phyloP scores from a whole-genome alignment of 306 rosid species.

The Alnus glutinosa region DNA sequence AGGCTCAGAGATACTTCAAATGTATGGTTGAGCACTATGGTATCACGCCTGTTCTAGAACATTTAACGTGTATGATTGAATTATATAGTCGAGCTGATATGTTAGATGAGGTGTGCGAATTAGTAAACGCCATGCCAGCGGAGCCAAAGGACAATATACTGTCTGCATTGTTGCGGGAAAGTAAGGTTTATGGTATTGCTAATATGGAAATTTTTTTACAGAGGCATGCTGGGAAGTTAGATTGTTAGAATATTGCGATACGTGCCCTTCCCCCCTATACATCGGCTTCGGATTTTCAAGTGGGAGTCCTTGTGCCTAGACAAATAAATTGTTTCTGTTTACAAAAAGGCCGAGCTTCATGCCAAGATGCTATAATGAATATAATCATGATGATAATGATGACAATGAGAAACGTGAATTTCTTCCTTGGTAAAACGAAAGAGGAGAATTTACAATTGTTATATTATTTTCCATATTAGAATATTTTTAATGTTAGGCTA shows the following conservation, averaged over 20 bases:
- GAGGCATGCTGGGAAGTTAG: neutral
- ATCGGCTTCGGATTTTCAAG: neutral
- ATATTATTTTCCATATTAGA: too few relatives aligned
- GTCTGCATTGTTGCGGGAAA: neutral
- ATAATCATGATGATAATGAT: too few relatives aligned
- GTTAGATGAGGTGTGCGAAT: conserved; percentile 29
- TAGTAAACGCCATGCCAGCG: conserved; percentile 14
- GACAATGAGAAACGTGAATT: too few relatives aligned
- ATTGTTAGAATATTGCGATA: neutral
- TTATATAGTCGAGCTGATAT: conserved; percentile 39
- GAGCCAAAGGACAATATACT: neutral
- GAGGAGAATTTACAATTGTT: too few relatives aligned
- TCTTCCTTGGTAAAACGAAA: too few relatives aligned
- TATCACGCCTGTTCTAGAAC: conserved; percentile 53
- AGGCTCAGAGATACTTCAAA: conserved; percentile 21
- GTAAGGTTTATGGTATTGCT: neutral
- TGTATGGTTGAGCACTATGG: conserved; percentile 53
- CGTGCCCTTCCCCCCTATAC: neutral
- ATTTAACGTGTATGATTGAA: conserved; percentile 53
- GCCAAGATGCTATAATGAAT: neutral
- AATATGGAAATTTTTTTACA: neutral
- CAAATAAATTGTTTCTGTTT: neutral
- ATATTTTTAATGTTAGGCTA: too few relatives aligned
- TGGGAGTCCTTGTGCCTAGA: neutral
- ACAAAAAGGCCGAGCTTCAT: neutral